A percentile compares a stretch with the other conserved stretches of the same genome.
These are phyloP conservation scores for Lipomyces yamadae DNA, from an alignment of 805 yeast species.

Conservation along the genomic window DNA sequence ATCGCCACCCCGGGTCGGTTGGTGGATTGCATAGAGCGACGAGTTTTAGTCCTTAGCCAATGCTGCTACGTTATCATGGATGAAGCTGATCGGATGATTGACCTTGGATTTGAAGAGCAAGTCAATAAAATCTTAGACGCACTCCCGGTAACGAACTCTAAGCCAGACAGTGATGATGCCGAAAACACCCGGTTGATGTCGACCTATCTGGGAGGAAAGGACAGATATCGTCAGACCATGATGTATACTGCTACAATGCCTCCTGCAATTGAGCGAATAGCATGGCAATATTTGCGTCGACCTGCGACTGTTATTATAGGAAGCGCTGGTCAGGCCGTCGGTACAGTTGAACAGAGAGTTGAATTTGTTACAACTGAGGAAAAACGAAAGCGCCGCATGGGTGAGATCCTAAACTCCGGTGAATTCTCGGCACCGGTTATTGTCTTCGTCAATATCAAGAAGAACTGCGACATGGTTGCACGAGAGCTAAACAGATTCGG, in stretches of 20 bases:
- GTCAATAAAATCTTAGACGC: constrained; percentile 62
- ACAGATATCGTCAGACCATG: constrained; percentile 61
- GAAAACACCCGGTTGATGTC: constrained; percentile 30
- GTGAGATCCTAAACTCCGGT: constrained; percentile 47
- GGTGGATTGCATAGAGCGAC: constrained; percentile 75
- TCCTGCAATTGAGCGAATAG: constrained; percentile 66
- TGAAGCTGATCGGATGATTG: constrained; percentile 96
- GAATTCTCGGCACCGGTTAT: constrained; percentile 64
- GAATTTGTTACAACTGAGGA: constrained; percentile 57
- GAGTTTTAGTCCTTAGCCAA: constrained; percentile 61
- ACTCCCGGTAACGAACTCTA: constrained; percentile 55
- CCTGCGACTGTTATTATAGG: constrained; percentile 76
- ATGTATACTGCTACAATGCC: constrained; percentile 97
- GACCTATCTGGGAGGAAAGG: constrained; percentile 38
- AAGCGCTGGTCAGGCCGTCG: constrained; percentile 64
- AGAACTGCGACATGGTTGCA: constrained; percentile 69
- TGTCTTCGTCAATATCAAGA: constrained; percentile 78
- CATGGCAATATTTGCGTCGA: constrained; percentile 61
- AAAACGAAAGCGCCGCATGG: constrained; percentile 52
- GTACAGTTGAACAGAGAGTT: constrained; percentile 71
- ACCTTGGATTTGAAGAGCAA: constrained; percentile 89
- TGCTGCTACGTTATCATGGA: constrained; percentile 78
- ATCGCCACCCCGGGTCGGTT: constrained; percentile 96
- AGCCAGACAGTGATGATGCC: constrained; percentile 47
- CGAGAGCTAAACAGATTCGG: constrained; percentile 55